These are phyloP conservation scores for Aspergillus felis DNA, from an alignment of 2,329 filamentous ascomycete genomes.

Conservation along the genomic window DNA sequence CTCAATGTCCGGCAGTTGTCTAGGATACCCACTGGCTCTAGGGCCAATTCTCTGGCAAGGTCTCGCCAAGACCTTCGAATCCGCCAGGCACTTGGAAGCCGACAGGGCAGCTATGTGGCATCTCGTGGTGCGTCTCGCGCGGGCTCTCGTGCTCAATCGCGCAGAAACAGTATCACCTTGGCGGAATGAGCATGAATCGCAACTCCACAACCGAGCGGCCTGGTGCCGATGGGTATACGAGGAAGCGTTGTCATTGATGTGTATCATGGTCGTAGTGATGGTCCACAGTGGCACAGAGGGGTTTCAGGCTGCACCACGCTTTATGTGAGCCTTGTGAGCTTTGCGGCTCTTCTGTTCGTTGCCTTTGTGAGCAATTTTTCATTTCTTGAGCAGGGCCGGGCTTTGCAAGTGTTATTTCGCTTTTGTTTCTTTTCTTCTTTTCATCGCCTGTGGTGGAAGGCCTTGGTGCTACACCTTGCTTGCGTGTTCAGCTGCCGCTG, in stretches of 20 bases:
- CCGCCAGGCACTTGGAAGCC: slow-evolving; percentile 33
- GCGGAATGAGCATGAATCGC: slow-evolving; percentile 3
- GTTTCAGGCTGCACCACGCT: neutral
- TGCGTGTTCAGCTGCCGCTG: neutral
- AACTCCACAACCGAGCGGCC: neutral
- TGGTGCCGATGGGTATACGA: neutral
- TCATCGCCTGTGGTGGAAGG: neutral
- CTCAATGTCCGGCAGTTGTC: slow-evolving; percentile 27
- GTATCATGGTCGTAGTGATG: neutral
- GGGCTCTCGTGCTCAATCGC: slow-evolving; percentile 30
- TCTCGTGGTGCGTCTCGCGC: slow-evolving; percentile 29
- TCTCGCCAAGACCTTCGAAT: slow-evolving; percentile 37
- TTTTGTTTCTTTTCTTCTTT: neutral
- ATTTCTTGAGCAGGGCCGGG: neutral
- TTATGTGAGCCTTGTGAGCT: neutral
- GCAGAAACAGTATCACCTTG: slow-evolving; percentile 22
- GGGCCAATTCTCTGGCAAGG: slow-evolving; percentile 37
- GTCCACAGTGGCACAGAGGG: neutral
- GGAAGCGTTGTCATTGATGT: neutral
- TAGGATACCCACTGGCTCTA: slow-evolving; percentile 31
- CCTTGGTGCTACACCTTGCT: neutral
- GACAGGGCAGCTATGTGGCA: slow-evolving; percentile 29
- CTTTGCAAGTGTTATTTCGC: neutral
- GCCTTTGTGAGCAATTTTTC: neutral
- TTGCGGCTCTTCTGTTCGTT: neutral